Conservation (phyloP, 2,329 filamentous ascomycete genomes). For the Fusarium nanum region DNA sequence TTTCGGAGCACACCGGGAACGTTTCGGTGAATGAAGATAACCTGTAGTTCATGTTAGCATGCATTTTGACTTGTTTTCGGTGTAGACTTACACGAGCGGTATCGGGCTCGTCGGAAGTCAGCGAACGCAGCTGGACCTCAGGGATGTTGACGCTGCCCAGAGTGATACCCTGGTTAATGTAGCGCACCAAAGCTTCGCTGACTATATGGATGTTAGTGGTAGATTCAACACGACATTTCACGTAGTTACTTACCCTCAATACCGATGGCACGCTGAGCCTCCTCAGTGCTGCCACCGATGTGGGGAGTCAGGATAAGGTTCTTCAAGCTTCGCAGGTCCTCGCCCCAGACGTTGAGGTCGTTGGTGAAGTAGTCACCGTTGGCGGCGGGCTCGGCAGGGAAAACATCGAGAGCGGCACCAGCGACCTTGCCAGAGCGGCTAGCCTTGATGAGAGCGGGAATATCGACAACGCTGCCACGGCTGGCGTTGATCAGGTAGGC, state of each 20-base stretch:
- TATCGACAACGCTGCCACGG: conserved; percentile 93
- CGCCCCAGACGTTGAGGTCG: conserved; percentile 83
- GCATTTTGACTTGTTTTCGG: neutral
- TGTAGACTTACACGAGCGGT: conserved; percentile 75
- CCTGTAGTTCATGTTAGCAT: conserved; percentile 54
- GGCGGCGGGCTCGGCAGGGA: conserved; percentile 89
- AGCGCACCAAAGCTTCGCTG: conserved; percentile 85
- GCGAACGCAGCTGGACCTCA: conserved; percentile 89
- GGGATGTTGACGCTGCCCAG: conserved; percentile 95
- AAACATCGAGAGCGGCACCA: conserved; percentile 96
- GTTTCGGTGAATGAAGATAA: conserved; percentile 98
- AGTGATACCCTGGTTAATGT: conserved; percentile 95
- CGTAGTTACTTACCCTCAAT: conserved; percentile 71
- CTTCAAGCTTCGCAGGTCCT: conserved; percentile 84
- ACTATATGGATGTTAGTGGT: conserved; percentile 61
- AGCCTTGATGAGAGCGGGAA: conserved; percentile 88
- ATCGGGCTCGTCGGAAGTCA: conserved; percentile 89
- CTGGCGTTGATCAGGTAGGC: conserved; percentile 97
- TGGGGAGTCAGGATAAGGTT: conserved; percentile 97
- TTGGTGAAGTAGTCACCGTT: conserved; percentile 97
- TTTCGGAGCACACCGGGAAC: conserved; percentile 93
- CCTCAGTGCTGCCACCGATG: conserved; percentile 97
- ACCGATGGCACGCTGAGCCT: conserved; percentile 95
- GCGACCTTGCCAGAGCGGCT: conserved; percentile 88
- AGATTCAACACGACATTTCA: neutral